A percentile compares a stretch with the other conserved stretches of the same genome.
Conservation (phyloP, 257 asterid species). For the Anisodus tanguticus region DNA sequence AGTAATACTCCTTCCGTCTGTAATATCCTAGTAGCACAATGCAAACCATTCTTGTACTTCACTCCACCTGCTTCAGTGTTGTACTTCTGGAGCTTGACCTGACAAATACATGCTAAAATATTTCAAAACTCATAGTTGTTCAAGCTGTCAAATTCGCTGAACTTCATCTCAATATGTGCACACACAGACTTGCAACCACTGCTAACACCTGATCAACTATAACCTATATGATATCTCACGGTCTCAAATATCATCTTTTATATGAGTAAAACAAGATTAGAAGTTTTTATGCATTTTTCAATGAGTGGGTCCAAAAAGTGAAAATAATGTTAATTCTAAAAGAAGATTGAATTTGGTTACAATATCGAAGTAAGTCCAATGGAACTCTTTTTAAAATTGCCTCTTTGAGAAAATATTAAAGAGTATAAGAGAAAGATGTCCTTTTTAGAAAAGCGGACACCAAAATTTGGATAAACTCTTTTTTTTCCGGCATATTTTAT, state of each 20-base stretch:
- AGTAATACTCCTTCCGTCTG: slow-evolving; percentile 88
- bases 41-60: slow-evolving; percentile 75
- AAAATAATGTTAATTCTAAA: background rate
- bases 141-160: background rate
- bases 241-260: slow-evolving; percentile 1
- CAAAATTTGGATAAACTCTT: background rate
- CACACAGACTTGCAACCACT: background rate
- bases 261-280: background rate
- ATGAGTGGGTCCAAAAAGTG: background rate
- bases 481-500: no score
- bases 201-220: background rate
- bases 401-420: background rate
- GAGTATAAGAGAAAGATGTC: background rate
- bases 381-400: background rate
- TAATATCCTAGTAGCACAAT: slow-evolving; percentile 78
- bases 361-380: background rate
- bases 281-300: background rate
- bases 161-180: background rate
- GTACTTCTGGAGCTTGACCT: slow-evolving; percentile 93
- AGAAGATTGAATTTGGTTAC: background rate
- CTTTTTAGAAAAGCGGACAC: background rate
- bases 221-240: background rate
- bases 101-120: slow-evolving; percentile 34
- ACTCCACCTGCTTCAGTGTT: slow-evolving; percentile 73
- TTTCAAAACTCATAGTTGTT: slow-evolving; percentile 16